Evolutionary conservation across 1,139 yeast genomes (phyloP), one percentile per base, ranked within the genome.

Genomic region (Taiozyma onychis): DNA sequence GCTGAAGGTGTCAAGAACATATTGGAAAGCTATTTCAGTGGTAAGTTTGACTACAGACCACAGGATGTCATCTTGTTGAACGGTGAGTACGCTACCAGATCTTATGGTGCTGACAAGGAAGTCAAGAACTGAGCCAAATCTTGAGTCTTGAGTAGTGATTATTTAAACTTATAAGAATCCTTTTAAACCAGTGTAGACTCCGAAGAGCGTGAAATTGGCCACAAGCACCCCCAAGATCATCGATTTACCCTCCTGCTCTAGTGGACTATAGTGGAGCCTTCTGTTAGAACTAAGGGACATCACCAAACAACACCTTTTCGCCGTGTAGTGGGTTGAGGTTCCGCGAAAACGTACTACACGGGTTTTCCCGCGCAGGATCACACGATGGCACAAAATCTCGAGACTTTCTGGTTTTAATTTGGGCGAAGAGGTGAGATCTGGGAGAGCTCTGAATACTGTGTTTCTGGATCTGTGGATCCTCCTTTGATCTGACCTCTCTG

Each of bases 21-120:
- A 59, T 77, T 87, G 69, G 72, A 75, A 51, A 75, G 81, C 42
- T 86, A 80, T 72, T 80, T 87, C 66, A 63, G 77, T 51, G 80
- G 82, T 47, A 82, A 78, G 64, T 66, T 67, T 51, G 88, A 85
- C 62, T 87, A 85, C 73, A 76, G 85, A 58, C 85, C 88, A 14
- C 83, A 83, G 64, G 91, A 87, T 66, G 67, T 87, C 54, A 87
- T 87, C 66, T 84, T 84, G 54, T 77, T 80, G 57, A 73, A 83
- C 60, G 95, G 95, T 53, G 76, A 80, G 56, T 86, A 85, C 59
- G 88, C 84, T 50, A 85, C 93, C 55, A 81, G 75, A 66, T 80
- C 93, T 30, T 87, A 85, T 58, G 90, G 90, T 56, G 66, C 71
- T 53, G 74, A 77, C 64, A 72, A 73, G 61, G 66, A 69, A 49